Conservation (phyloP, 2,329 filamentous ascomycete genomes). For the Penicillium verrucosum region DNA sequence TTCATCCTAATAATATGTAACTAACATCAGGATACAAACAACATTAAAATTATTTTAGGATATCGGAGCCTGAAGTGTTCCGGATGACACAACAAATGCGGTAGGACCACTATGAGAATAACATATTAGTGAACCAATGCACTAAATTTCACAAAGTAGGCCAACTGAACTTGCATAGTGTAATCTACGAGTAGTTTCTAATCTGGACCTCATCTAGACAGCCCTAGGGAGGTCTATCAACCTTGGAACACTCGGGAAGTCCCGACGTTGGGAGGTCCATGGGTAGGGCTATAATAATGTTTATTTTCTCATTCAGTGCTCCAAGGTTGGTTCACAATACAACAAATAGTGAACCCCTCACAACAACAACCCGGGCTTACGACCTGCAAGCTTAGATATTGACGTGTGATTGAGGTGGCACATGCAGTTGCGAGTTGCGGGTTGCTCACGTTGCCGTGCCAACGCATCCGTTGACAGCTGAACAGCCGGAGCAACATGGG, state of each 20-base stretch:
- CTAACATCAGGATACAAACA: background rate
- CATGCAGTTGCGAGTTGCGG: background rate
- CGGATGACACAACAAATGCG: too few relatives aligned
- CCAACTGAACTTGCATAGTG: background rate
- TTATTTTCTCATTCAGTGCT: background rate
- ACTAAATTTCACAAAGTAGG: background rate
- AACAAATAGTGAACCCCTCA: background rate
- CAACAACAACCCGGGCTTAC: background rate
- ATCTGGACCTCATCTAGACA: background rate
- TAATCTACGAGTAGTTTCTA: background rate
- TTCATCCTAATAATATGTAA: too few relatives aligned
- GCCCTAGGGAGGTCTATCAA: background rate
- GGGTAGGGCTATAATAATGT: background rate
- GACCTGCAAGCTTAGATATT: background rate
- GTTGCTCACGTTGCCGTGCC: conserved; percentile 2
- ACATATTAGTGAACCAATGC: background rate
- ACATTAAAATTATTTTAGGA: background rate
- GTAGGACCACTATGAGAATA: background rate
- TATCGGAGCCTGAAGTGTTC: background rate
- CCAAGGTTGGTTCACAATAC: background rate
- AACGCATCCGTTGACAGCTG: conserved; percentile 5
- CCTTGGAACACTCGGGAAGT: background rate
- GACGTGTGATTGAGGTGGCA: background rate
- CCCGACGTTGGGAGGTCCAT: background rate
- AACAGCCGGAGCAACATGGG: background rate